Base-by-base conservation (phyloP, 164 flowering plant species). In the Magnolia changhungtana region DNA sequence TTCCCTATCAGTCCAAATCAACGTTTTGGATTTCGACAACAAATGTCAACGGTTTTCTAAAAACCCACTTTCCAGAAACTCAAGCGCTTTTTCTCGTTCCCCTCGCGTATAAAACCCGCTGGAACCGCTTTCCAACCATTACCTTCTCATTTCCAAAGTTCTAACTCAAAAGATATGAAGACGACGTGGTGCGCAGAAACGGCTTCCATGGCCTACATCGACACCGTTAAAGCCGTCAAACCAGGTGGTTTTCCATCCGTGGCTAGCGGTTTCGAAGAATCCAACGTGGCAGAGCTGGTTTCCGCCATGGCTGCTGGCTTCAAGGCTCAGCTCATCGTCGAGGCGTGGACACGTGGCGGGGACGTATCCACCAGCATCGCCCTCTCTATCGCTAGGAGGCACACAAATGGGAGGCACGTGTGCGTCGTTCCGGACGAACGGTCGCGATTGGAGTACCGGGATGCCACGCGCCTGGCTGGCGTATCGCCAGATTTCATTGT, bases 121-220 rank as follows among this genome's bases (percentile, higher is more conserved):
- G n/a, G 24, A 64, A 0, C 67, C 29, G 9, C 67, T 64, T 20
- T 64, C 67, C 10, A 5, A 8, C 67, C 9, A 19, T n/a, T 4
- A 13, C 67, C 24, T n/a, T 64, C 19, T 20, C 67, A n/a, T 64
- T 64, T 4, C 10, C 10, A 24, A 7, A 64, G 19, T 8, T 19
- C 29, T 29, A 18, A n/a, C 29, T 8, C 67, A 1, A 3, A 20
- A 20, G 67, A n/a, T 7, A 21, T n/a, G 21, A 89, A 92, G 91
- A 87, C 90, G 9, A 88, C 83, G 74, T 94, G 97, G 98, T 89
- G 91, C 18, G 90, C 96, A 1, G 98, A 92, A 55, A 84, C 82
- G 13, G 98, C 98, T 23, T 81, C 91, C 8, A 90, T 87, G 77
- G 92, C 98, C 49, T 93, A 90, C 76, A 81, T 93, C 69, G 98